phyloP scores from a whole-genome alignment of 2,329 filamentous ascomycete genomes.

The Fusarium aywerte region DNA sequence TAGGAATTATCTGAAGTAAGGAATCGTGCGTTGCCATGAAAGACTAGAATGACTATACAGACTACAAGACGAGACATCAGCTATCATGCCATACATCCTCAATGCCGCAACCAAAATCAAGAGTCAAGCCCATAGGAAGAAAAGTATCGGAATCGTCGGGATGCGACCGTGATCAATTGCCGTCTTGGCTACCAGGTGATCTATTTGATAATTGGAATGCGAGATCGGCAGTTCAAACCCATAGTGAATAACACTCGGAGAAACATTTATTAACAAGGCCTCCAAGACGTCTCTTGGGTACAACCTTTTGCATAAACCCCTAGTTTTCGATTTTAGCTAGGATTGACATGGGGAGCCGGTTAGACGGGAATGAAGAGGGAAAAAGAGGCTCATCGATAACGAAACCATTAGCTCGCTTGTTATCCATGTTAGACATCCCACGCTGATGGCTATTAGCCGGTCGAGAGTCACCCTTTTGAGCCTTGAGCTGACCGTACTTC shows the following conservation, averaged over 20 bases:
- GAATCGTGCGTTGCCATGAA: not conserved
- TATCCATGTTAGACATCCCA: constrained; percentile 27
- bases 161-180: constrained; percentile 17
- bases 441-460: constrained; percentile 21
- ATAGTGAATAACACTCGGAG: constrained; percentile 14
- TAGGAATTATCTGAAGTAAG: constrained; percentile 24
- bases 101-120: not conserved
- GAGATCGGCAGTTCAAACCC: constrained; percentile 39
- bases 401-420: constrained; percentile 14
- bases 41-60: not conserved
- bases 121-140: not conserved
- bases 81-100: not conserved
- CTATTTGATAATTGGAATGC: constrained; percentile 23
- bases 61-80: not conserved
- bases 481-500: constrained; percentile 15
- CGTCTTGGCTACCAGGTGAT: constrained; percentile 26
- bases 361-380: constrained; percentile 29
- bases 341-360: constrained; percentile 19
- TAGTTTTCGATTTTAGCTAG: constrained; percentile 4
- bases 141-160: not conserved
- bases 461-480: constrained; percentile 9
- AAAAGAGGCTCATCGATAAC: not conserved
- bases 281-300: not conserved
- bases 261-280: not conserved
- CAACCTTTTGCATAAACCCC: constrained; percentile 2